Percentiles rank a stretch among this genome's conserved stretches.
Evolutionary conservation across 2,329 filamentous ascomycete species (phyloP).

Genomic region (Leptographium lundbergii): DNA sequence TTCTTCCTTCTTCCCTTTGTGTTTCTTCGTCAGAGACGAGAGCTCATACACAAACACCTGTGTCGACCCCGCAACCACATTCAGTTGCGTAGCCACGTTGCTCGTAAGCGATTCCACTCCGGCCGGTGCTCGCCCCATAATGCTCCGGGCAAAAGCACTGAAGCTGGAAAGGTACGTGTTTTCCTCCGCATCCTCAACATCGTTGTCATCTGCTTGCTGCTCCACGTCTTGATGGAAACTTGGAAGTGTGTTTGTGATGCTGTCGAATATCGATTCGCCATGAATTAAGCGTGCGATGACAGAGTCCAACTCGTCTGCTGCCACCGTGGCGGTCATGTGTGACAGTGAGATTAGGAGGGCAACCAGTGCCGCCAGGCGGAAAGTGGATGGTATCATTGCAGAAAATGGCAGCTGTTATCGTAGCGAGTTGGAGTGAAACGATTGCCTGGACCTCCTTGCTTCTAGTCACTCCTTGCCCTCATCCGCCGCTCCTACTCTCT

Average conservation of each 20-base stretch:
- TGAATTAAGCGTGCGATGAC: background rate
- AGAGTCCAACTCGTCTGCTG: background rate
- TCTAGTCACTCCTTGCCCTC: background rate
- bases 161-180: slow-evolving; percentile 48
- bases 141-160: slow-evolving; percentile 43
- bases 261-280: background rate
- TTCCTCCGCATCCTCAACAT: background rate
- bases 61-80: slow-evolving; percentile 49
- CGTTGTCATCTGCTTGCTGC: background rate
- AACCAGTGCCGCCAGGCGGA: background rate
- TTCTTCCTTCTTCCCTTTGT: slow-evolving; percentile 10
- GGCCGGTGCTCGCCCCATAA: slow-evolving; percentile 47
- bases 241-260: background rate
- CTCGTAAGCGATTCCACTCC: slow-evolving; percentile 42
- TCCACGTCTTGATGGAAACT: background rate
- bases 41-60: slow-evolving; percentile 53
- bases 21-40: slow-evolving; percentile 34
- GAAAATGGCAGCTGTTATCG: background rate
- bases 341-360: background rate
- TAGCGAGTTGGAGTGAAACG: background rate
- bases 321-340: background rate
- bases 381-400: background rate
- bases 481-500: background rate
- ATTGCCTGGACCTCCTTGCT: background rate
- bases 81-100: slow-evolving; percentile 47